Conservation (phyloP, 2,329 filamentous ascomycete species). For the Pyrenophora seminiperda region DNA sequence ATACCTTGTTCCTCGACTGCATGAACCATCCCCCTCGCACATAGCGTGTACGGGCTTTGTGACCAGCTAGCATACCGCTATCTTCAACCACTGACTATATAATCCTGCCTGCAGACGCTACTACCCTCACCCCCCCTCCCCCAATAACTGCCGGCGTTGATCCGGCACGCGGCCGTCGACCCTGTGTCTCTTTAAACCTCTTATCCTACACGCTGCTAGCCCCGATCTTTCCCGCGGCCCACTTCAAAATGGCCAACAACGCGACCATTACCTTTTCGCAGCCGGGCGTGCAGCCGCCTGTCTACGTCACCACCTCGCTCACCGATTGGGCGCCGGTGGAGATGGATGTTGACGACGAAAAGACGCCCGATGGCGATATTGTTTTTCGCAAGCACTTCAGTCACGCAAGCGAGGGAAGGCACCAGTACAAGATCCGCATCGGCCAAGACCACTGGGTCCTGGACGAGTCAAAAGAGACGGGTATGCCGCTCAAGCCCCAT, state of each 20-base stretch:
- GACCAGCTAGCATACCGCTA: slow-evolving; percentile 18
- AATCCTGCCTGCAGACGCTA: slow-evolving; percentile 23
- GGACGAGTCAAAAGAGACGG: slow-evolving; percentile 65
- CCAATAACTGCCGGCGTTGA: slow-evolving; percentile 13
- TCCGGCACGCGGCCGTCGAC: slow-evolving; percentile 21
- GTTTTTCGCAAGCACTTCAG: slow-evolving; percentile 64
- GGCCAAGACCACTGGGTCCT: slow-evolving; percentile 69
- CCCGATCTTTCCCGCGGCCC: background rate
- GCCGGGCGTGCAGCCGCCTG: slow-evolving; percentile 65
- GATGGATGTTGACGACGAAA: slow-evolving; percentile 60
- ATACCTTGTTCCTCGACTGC: slow-evolving; percentile 13
- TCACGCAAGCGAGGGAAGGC: slow-evolving; percentile 61
- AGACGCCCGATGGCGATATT: slow-evolving; percentile 59
- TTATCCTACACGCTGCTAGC: background rate
- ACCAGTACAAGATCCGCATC: slow-evolving; percentile 77
- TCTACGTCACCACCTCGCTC: slow-evolving; percentile 73
- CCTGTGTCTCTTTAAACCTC: background rate
- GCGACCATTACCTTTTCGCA: slow-evolving; percentile 67
- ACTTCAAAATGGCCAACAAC: slow-evolving; percentile 26
- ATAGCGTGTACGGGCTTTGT: slow-evolving; percentile 24
- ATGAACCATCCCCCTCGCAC: slow-evolving; percentile 28
- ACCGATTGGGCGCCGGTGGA: slow-evolving; percentile 70
- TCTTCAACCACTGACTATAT: slow-evolving; percentile 39
- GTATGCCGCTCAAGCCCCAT: slow-evolving; percentile 50
- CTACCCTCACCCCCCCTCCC: too few species aligned